Evolutionary conservation across 768 basidiomycete genomes (phyloP).

Genomic region (Termitomyces sp.): DNA sequence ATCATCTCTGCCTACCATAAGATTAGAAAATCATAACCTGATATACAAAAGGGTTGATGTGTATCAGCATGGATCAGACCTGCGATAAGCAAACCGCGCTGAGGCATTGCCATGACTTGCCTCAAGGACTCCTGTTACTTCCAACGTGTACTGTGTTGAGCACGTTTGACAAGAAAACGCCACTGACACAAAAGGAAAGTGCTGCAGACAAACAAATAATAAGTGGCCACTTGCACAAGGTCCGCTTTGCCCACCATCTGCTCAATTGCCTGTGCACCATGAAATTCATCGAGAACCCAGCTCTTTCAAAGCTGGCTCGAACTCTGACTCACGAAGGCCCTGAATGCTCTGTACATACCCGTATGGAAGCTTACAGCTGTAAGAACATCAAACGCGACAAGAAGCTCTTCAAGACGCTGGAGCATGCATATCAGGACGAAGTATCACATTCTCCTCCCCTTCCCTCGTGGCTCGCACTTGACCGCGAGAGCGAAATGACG

Average conservation of each 20-base stretch:
- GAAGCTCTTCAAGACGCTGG: slow-evolving; percentile 91
- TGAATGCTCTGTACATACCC: slow-evolving; percentile 84
- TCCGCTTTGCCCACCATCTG: not conserved
- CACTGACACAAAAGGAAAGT: not conserved
- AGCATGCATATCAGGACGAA: slow-evolving; percentile 79
- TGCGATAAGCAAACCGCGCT: not conserved
- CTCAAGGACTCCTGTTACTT: not conserved
- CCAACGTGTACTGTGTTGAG: not conserved
- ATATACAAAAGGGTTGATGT: not conserved
- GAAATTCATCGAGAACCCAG: slow-evolving; percentile 90
- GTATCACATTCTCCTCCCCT: slow-evolving; percentile 80
- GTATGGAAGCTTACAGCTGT: slow-evolving; percentile 96
- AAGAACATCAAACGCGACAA: slow-evolving; percentile 97
- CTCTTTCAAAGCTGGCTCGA: slow-evolving; percentile 69
- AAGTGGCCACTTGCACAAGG: not conserved
- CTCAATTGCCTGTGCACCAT: slow-evolving; percentile 32
- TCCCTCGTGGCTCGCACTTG: slow-evolving; percentile 71
- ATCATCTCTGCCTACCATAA: not conserved
- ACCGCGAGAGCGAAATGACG: slow-evolving; percentile 69
- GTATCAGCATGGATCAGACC: not conserved
- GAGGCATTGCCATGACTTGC: not conserved
- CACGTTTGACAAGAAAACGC: not conserved
- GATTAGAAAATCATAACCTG: no score
- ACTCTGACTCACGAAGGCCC: slow-evolving; percentile 82
- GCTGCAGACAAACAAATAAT: not conserved